A percentile compares a stretch with the other conserved stretches of the same genome.
phyloP scores from a whole-genome alignment of 1,284 basidiomycete genomes.

The Coniferiporia sulphurascens region DNA sequence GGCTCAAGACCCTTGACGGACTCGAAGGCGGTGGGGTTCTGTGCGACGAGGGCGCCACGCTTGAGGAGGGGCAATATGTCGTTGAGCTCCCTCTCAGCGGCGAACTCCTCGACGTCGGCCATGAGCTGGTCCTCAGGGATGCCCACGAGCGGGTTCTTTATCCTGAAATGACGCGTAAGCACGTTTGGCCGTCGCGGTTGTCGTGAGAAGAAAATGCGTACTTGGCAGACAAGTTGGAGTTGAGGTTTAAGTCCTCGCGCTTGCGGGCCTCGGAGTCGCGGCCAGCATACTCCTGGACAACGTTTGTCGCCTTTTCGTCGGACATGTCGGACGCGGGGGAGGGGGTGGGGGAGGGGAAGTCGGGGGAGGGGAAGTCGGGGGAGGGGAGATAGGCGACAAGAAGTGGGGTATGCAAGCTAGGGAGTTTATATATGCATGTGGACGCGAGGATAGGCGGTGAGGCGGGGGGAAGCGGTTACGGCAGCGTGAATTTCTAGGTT shows the following conservation, averaged over 20 bases:
- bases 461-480: too few relatives aligned
- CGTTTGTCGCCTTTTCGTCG: neutral
- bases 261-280: neutral
- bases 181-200: neutral
- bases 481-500: too few relatives aligned
- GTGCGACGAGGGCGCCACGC: conserved; percentile 58
- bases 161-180: conserved; percentile 25
- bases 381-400: neutral
- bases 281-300: neutral
- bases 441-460: too few relatives aligned
- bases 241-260: neutral
- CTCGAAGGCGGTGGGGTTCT: conserved; percentile 48
- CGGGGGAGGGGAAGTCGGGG: neutral
- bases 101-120: conserved; percentile 42
- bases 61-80: conserved; percentile 42
- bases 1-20: conserved; percentile 44
- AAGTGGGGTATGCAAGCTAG: neutral
- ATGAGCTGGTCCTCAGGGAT: conserved; percentile 40
- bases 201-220: neutral
- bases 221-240: neutral
- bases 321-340: neutral
- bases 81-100: conserved; percentile 39
- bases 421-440: too few relatives aligned
- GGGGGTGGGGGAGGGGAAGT: neutral
- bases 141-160: conserved; percentile 52